phyloP scores from a whole-genome alignment of 1,139 yeast genomes.

The Taphrina confusa region DNA sequence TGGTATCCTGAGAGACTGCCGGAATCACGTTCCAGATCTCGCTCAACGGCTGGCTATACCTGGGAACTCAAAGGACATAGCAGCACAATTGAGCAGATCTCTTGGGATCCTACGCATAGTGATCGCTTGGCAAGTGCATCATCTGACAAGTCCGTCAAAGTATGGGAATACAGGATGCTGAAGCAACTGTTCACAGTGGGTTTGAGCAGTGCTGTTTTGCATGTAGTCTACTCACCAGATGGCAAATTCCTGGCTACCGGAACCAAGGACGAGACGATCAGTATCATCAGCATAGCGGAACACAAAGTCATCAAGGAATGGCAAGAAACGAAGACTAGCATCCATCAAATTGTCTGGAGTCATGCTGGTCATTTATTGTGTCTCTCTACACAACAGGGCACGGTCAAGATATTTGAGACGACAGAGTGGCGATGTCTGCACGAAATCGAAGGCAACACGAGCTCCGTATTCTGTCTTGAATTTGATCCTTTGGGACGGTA shows the following conservation, averaged over 20 bases:
- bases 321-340: slow-evolving; percentile 22
- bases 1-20: slow-evolving; percentile 41
- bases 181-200: slow-evolving; percentile 22
- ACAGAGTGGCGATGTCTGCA: slow-evolving; percentile 26
- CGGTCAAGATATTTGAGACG: slow-evolving; percentile 36
- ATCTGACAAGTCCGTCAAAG: slow-evolving; percentile 38
- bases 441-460: slow-evolving; percentile 35
- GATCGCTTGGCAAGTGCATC: slow-evolving; percentile 40
- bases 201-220: slow-evolving; percentile 21
- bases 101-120: slow-evolving; percentile 41
- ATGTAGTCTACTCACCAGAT: slow-evolving; percentile 33
- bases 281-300: slow-evolving; percentile 32
- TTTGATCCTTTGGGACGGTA: slow-evolving; percentile 63
- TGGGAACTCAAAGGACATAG: slow-evolving; percentile 38
- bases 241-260: slow-evolving; percentile 27
- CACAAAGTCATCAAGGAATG: slow-evolving; percentile 26
- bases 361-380: slow-evolving; percentile 34
- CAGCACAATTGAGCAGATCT: slow-evolving; percentile 37
- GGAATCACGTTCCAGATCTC: slow-evolving; percentile 13
- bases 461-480: slow-evolving; percentile 44
- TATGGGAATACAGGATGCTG: slow-evolving; percentile 40
- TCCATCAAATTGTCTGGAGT: slow-evolving; percentile 37
- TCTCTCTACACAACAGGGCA: slow-evolving; percentile 36
- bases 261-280: slow-evolving; percentile 36
- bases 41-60: slow-evolving; percentile 36